Evolutionary conservation across 2,329 filamentous ascomycete genomes (phyloP).

Genomic region (Aspergillus unguis): DNA sequence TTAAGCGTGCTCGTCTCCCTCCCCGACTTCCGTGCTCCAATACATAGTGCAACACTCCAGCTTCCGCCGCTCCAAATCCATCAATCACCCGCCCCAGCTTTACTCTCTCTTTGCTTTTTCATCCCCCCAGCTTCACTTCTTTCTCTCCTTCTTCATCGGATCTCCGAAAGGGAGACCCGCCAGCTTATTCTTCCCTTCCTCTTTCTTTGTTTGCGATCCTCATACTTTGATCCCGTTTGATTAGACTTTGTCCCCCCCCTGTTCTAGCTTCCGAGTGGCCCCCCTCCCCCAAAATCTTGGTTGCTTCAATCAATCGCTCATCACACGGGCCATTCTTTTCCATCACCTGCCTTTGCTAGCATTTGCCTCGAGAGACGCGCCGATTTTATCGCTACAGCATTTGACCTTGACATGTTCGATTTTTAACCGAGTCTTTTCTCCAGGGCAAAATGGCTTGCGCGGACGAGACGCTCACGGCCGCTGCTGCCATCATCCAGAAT

Average conservation of each 20-base stretch:
- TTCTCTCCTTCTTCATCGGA: not conserved
- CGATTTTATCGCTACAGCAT: slow-evolving; percentile 6
- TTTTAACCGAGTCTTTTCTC: slow-evolving; percentile 19
- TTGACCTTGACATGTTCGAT: slow-evolving; percentile 20
- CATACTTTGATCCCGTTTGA: slow-evolving; percentile 7
- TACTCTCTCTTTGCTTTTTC: slow-evolving; percentile 4
- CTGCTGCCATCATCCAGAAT: slow-evolving; percentile 45
- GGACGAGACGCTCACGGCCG: slow-evolving; percentile 48
- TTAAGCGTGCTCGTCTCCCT: slow-evolving; percentile 1
- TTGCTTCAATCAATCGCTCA: not conserved
- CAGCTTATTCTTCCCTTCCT: not conserved
- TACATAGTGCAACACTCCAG: not conserved
- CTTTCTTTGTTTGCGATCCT: slow-evolving; percentile 11
- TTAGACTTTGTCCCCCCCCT: slow-evolving; percentile 6
- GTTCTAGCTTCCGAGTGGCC: slow-evolving; percentile 5
- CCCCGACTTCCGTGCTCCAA: not conserved
- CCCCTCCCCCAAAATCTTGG: slow-evolving; percentile 6
- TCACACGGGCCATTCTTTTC: slow-evolving; percentile 6
- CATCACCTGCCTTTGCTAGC: not conserved
- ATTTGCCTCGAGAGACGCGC: slow-evolving; percentile 2
- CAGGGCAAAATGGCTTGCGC: slow-evolving; percentile 46
- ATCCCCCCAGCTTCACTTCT: not conserved
- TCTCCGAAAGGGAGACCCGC: not conserved
- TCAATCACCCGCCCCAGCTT: slow-evolving; percentile 8
- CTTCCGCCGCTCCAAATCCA: not conserved